These are phyloP conservation scores for Fraxinus cuspidata DNA, from an alignment of 257 asterid species.

Conservation along the genomic window DNA sequence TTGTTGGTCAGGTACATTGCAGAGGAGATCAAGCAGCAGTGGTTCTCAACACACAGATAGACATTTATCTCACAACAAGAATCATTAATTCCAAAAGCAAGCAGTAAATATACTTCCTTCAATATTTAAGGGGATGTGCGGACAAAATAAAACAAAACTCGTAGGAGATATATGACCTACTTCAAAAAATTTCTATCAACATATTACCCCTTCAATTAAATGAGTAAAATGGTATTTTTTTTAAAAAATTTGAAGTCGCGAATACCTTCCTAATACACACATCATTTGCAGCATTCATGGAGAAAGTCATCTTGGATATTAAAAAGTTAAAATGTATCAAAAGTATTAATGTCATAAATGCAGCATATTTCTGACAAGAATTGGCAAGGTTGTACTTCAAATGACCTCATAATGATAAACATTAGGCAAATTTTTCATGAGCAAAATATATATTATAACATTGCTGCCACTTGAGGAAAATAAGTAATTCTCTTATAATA, in stretches of 20 bases:
- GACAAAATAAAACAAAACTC: neutral
- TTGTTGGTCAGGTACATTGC: neutral
- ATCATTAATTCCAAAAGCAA: neutral
- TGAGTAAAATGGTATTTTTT: neutral
- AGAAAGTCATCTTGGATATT: slow-evolving; percentile 11
- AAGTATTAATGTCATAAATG: neutral
- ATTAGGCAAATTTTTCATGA: neutral
- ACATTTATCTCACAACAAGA: neutral
- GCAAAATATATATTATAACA: neutral
- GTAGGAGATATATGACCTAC: neutral
- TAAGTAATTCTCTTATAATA: slow-evolving; percentile 5
- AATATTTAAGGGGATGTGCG: neutral
- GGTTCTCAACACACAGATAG: neutral
- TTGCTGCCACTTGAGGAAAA: slow-evolving; percentile 12
- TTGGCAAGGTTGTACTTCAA: neutral
- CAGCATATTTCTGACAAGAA: slow-evolving; percentile 10
- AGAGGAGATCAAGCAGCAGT: neutral
- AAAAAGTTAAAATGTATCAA: neutral
- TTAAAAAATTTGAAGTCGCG: neutral
- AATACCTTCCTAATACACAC: neutral
- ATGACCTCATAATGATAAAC: neutral
- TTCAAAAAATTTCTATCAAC: neutral
- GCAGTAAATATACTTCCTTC: neutral
- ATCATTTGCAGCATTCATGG: slow-evolving; percentile 10
- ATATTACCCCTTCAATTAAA: neutral